These are phyloP conservation scores for Cladophialophora yegresii DNA, from an alignment of 2,329 filamentous ascomycete genomes.

Conservation along the genomic window DNA sequence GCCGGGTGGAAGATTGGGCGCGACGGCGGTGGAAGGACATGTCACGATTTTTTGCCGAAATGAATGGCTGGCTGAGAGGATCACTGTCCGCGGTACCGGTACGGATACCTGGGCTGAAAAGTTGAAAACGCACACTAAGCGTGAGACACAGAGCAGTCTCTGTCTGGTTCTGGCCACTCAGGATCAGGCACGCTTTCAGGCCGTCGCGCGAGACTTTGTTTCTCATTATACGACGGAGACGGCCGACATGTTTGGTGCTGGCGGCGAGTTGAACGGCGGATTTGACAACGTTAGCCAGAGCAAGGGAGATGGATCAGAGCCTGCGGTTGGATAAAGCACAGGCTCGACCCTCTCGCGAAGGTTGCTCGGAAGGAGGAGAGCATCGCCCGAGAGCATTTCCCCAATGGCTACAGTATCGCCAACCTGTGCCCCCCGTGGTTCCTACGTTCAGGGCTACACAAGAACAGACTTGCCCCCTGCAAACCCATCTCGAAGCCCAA, in stretches of 20 bases:
- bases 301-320: not conserved
- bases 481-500: not conserved
- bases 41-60: conserved; percentile 5
- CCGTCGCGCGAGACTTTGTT: not conserved
- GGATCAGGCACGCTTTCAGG: not conserved
- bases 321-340: no score
- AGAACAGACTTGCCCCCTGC: not conserved
- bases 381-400: not conserved
- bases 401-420: not conserved
- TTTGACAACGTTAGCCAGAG: not conserved
- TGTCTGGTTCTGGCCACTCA: not conserved
- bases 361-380: no score
- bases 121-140: not conserved
- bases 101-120: not conserved
- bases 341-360: no score
- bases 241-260: not conserved
- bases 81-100: conserved; percentile 11
- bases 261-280: not conserved
- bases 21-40: conserved; percentile 30
- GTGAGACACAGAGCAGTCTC: conserved; percentile 4
- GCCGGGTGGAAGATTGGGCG: conserved; percentile 43
- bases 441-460: not conserved
- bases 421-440: not conserved
- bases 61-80: conserved; percentile 20
- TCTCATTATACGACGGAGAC: conserved; percentile 6